Conservation (phyloP, 768 basidiomycete genomes). For the Lactarius sanguifluus region DNA sequence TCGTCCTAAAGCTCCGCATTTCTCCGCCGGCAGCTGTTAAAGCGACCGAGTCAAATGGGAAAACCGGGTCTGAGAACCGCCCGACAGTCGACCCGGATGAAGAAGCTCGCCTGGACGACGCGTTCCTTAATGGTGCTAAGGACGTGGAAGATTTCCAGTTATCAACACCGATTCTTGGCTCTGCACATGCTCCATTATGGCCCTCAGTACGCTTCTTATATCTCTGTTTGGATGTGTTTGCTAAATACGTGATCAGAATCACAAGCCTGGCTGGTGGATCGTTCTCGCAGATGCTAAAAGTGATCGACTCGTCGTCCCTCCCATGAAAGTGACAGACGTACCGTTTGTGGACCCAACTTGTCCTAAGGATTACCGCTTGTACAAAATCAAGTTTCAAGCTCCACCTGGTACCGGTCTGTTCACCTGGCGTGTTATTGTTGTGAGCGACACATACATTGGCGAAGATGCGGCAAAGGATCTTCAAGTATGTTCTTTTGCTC, state of each 20-base stretch:
- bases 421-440: constrained; percentile 83
- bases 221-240: constrained; percentile 5
- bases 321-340: constrained; percentile 76
- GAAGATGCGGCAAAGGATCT: constrained; percentile 73
- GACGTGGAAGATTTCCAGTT: constrained; percentile 59
- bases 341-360: constrained; percentile 55
- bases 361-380: constrained; percentile 67
- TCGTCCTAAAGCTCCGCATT: constrained; percentile 81
- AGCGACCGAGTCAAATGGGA: constrained; percentile 34
- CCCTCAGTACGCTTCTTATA: constrained; percentile 60
- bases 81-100: constrained; percentile 47
- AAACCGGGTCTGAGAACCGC: constrained; percentile 41
- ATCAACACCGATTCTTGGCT: constrained; percentile 47
- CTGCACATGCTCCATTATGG: constrained; percentile 93
- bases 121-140: constrained; percentile 62
- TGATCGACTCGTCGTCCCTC: constrained; percentile 84
- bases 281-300: constrained; percentile 85
- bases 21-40: constrained; percentile 45
- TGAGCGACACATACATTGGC: constrained; percentile 88
- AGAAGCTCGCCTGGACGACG: constrained; percentile 53
- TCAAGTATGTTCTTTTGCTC: constrained; percentile 50
- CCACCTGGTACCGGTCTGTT: constrained; percentile 81
- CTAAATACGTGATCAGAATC: constrained; percentile 49
- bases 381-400: constrained; percentile 94
- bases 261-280: constrained; percentile 92